These are phyloP conservation scores for Platanthera zijinensis DNA, from an alignment of 106 monocot species.

Conservation along the genomic window DNA sequence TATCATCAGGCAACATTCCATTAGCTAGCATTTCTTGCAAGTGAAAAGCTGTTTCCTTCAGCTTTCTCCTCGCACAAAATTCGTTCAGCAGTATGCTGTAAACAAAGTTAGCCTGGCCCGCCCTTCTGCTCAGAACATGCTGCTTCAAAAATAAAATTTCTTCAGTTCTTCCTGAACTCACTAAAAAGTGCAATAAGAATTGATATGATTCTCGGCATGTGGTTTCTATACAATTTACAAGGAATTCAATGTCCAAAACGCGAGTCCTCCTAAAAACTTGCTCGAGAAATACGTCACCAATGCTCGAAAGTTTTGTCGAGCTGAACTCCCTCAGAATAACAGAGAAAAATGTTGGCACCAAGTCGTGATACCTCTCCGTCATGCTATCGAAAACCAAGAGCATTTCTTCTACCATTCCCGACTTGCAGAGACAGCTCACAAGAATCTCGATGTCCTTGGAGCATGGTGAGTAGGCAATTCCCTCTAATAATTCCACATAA, in stretches of 20 bases:
- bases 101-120: slow-evolving; percentile 9
- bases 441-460: slow-evolving; percentile 21
- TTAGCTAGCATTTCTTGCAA: slow-evolving; percentile 42
- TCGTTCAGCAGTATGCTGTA: slow-evolving; percentile 30
- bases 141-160: slow-evolving; percentile 37
- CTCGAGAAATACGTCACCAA: slow-evolving; percentile 44
- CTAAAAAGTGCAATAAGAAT: slow-evolving; percentile 24
- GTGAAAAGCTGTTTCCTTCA: slow-evolving; percentile 26
- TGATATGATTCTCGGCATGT: slow-evolving; percentile 19
- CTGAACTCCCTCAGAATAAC: slow-evolving; percentile 40
- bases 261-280: slow-evolving; percentile 23
- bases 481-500: slow-evolving; percentile 32
- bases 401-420: slow-evolving; percentile 43
- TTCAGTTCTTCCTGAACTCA: slow-evolving; percentile 26
- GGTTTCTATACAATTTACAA: slow-evolving; percentile 26
- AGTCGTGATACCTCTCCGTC: slow-evolving; percentile 9
- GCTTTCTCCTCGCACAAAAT: slow-evolving; percentile 32
- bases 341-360: slow-evolving; percentile 20
- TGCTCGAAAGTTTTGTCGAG: slow-evolving; percentile 19
- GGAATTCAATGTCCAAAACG: slow-evolving; percentile 17
- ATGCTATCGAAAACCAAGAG: slow-evolving; percentile 35
- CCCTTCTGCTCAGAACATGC: slow-evolving; percentile 11
- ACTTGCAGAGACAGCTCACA: slow-evolving; percentile 33
- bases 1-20: slow-evolving; percentile 23
- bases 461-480: slow-evolving; percentile 20